These are phyloP conservation scores for Berkeleyomyces rouxiae DNA, from an alignment of 2,329 filamentous ascomycete genomes.

Conservation along the genomic window DNA sequence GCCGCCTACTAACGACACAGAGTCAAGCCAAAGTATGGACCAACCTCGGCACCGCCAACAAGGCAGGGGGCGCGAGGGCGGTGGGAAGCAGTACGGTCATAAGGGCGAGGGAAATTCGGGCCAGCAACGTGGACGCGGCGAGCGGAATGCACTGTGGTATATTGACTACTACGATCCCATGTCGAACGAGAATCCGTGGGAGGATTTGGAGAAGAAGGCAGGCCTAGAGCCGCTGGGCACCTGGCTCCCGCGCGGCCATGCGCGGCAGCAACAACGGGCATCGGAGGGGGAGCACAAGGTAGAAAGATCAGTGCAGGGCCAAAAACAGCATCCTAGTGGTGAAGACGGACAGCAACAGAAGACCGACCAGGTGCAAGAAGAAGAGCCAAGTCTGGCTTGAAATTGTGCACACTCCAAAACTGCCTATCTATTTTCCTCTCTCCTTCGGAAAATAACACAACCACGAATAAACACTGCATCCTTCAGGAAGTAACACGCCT, in stretches of 20 bases:
- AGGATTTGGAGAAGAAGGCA: conserved; percentile 31
- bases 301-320: background rate
- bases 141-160: conserved; percentile 33
- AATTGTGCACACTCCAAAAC: background rate
- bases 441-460: no score
- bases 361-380: background rate
- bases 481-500: no score
- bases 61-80: background rate
- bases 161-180: conserved; percentile 50
- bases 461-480: no score
- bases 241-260: conserved; percentile 26
- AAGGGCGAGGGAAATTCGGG: background rate
- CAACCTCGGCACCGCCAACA: background rate
- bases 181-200: conserved; percentile 62
- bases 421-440: no score
- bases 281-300: background rate
- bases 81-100: background rate
- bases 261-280: background rate
- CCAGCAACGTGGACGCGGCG: conserved; percentile 17
- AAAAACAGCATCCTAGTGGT: background rate
- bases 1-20: background rate
- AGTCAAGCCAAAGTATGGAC: background rate
- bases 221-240: conserved; percentile 28
- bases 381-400: background rate
- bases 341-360: background rate